Conservation (phyloP, 306 rosid genomes). For the Senna tora region DNA sequence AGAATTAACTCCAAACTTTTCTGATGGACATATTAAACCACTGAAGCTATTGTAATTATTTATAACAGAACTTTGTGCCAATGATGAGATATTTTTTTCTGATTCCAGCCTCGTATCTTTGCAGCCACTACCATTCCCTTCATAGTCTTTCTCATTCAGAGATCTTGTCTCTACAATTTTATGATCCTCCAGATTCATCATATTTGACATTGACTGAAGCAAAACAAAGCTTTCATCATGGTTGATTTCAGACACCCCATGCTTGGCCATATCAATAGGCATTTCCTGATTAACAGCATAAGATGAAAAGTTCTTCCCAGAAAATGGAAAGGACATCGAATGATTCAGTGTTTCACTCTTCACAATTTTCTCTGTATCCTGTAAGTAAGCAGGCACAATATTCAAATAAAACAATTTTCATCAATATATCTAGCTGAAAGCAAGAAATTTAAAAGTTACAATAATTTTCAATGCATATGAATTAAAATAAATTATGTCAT, state of each 20-base stretch:
- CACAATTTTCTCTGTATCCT: conserved; percentile 47
- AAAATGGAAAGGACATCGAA: conserved; percentile 49
- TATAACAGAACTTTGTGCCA: conserved; percentile 36
- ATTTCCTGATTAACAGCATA: conserved; percentile 48
- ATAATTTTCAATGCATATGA: conserved; percentile 15
- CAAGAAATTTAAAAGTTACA: conserved; percentile 25
- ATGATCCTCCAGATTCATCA: conserved; percentile 50
- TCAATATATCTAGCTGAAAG: conserved; percentile 51
- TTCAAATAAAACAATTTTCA: conserved; percentile 51
- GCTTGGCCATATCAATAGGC: conserved; percentile 60
- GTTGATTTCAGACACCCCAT: conserved; percentile 54
- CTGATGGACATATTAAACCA: conserved; percentile 44
- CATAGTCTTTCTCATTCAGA: conserved; percentile 46
- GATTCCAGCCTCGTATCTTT: conserved; percentile 49
- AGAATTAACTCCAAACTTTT: conserved; percentile 49
- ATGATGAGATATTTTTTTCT: conserved; percentile 36
- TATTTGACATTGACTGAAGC: conserved; percentile 52
- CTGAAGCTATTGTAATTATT: conserved; percentile 30
- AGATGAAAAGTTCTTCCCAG: conserved; percentile 53
- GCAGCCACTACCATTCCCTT: conserved; percentile 56
- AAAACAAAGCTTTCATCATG: conserved; percentile 47
- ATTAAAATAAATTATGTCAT: conserved; percentile 17
- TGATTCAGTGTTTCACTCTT: conserved; percentile 50
- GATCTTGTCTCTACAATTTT: conserved; percentile 49
- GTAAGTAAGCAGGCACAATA: conserved; percentile 45